phyloP scores from a whole-genome alignment of 108 stramenopile genomes.

The Conticribra guillardii region DNA sequence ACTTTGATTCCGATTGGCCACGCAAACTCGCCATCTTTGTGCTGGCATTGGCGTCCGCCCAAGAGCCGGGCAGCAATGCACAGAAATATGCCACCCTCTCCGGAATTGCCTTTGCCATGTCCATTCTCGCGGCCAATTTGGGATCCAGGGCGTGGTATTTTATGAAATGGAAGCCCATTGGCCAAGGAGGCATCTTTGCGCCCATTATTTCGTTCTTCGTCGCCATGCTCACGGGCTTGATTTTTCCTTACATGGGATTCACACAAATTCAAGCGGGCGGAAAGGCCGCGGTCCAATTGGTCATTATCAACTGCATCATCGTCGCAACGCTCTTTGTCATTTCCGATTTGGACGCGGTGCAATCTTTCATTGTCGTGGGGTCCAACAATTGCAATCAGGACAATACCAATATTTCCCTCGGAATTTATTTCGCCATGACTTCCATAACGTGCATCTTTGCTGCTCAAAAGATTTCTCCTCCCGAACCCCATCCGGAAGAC shows the following conservation, averaged over 20 bases:
- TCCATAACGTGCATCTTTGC: constrained; percentile 54
- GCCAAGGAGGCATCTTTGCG: constrained; percentile 37
- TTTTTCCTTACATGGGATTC: constrained; percentile 73
- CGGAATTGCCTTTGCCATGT: constrained; percentile 59
- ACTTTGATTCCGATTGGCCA: constrained; percentile 60
- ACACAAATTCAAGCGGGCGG: constrained; percentile 64
- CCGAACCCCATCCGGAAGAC: constrained; percentile 46
- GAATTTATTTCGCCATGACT: constrained; percentile 65
- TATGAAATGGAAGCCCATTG: constrained; percentile 65
- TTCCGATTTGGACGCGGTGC: constrained; percentile 62
- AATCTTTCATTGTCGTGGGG: constrained; percentile 59
- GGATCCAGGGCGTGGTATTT: constrained; percentile 72
- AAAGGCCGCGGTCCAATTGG: constrained; percentile 60
- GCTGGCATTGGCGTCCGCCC: constrained; percentile 50
- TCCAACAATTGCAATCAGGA: constrained; percentile 66
- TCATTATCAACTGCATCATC: constrained; percentile 54
- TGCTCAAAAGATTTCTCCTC: constrained; percentile 37
- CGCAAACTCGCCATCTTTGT: constrained; percentile 51
- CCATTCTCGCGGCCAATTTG: constrained; percentile 63
- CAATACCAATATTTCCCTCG: constrained; percentile 55
- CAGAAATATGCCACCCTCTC: constrained; percentile 47
- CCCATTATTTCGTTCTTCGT: constrained; percentile 45
- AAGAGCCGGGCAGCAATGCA: constrained; percentile 21
- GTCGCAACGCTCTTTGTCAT: constrained; percentile 61
- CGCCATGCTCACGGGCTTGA: constrained; percentile 56